phyloP scores from a whole-genome alignment of 2,329 filamentous ascomycete genomes.

The Spiromastix sp. region DNA sequence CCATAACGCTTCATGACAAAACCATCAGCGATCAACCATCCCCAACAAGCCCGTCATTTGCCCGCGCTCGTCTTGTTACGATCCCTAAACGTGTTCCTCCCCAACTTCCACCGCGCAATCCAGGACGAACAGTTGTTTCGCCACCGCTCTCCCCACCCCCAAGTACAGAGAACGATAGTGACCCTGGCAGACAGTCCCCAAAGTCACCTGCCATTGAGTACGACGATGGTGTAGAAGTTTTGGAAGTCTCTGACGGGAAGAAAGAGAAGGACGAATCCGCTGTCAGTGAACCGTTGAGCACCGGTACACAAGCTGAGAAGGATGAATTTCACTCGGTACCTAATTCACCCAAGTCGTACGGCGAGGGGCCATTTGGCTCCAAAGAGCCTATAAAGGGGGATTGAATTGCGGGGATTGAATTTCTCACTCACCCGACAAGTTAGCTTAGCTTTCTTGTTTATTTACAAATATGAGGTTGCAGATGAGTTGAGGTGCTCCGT shows the following conservation, averaged over 20 bases:
- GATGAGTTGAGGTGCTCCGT: too few relatives aligned
- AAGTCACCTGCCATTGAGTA: constrained; percentile 10
- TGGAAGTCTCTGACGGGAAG: constrained; percentile 35
- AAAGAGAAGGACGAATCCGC: constrained; percentile 32
- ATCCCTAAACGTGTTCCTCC: constrained; percentile 66
- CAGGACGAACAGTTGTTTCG: constrained; percentile 27
- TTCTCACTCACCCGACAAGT: too few relatives aligned
- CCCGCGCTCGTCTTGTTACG: constrained; percentile 69
- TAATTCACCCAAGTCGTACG: constrained; percentile 20
- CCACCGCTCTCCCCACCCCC: constrained; percentile 2
- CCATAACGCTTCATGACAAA: constrained; percentile 22
- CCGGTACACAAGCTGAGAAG: constrained; percentile 15
- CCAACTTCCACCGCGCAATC: constrained; percentile 68
- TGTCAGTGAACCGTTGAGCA: not conserved
- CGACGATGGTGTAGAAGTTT: constrained; percentile 23
- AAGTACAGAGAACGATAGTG: not conserved
- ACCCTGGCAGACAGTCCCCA: too few relatives aligned
- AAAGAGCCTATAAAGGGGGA: too few relatives aligned
- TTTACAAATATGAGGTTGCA: too few relatives aligned
- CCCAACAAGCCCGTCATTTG: constrained; percentile 56
- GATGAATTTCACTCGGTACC: constrained; percentile 34
- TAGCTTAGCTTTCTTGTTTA: too few relatives aligned
- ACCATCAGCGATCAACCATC: constrained; percentile 49
- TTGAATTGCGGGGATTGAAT: too few relatives aligned
- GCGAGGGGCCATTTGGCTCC: too few relatives aligned